Percentiles rank a stretch among this genome's conserved stretches.
These are phyloP conservation scores for Sanghuangporus baumii DNA, from an alignment of 1,284 basidiomycete genomes.

Conservation along the genomic window DNA sequence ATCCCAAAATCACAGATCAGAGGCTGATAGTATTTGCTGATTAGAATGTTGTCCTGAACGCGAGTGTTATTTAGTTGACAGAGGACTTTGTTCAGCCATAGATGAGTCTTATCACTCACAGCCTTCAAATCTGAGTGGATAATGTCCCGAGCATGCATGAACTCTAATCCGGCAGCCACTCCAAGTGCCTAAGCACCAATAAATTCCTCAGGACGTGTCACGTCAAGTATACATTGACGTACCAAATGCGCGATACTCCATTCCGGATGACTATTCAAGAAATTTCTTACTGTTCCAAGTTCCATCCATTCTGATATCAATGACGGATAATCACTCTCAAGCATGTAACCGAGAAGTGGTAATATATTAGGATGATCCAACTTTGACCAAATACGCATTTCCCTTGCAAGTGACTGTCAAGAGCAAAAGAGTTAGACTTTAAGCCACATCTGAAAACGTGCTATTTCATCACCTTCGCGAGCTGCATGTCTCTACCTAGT, in stretches of 20 bases:
- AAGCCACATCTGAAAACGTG: neutral
- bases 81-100: neutral
- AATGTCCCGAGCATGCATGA: slow-evolving; percentile 2
- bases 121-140: slow-evolving; percentile 11
- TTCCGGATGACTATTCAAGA: too few relatives aligned
- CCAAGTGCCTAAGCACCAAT: neutral
- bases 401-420: neutral
- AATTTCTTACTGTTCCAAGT: too few relatives aligned
- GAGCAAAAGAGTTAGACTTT: neutral
- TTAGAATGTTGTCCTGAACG: slow-evolving; percentile 5
- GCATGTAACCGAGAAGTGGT: too few relatives aligned
- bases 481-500: neutral
- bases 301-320: too few relatives aligned
- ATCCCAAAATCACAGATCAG: slow-evolving; percentile 10
- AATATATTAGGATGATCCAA: too few relatives aligned
- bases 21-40: neutral
- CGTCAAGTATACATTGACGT: too few relatives aligned
- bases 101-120: neutral
- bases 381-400: too few relatives aligned
- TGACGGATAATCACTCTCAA: too few relatives aligned
- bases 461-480: neutral
- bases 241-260: neutral
- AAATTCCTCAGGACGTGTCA: too few relatives aligned
- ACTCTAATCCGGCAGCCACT: slow-evolving; percentile 6
- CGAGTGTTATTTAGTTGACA: neutral